Evolutionary conservation across 345 rosid genomes (phyloP), one percentile per base, ranked within the genome.

Genomic region (Schrenkiella parvula): DNA sequence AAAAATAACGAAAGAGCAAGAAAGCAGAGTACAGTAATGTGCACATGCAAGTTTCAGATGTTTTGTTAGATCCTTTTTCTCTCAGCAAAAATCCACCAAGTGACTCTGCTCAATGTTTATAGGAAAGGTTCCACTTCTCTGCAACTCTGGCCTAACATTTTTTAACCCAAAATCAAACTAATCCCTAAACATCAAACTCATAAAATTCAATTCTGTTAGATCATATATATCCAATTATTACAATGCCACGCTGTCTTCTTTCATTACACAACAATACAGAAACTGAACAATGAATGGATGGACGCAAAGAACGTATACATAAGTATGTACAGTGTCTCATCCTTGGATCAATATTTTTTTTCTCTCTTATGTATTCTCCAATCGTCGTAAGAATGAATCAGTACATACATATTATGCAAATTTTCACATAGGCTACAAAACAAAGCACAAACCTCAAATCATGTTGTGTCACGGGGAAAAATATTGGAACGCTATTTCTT

Each of bases 11-110:
- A 35, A 48, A 46, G 65, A 34, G 42, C 50, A 55, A 60, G 51
- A 28, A 55, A 48, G 46, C 21, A 46, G 75, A 60, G 75, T 2
- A 32, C 50, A 74, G 44, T 38, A 39, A 68, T 52, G 70, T 51
- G 79, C 79, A 75, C 69, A 75, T 75, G 79, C 74, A 52, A 51
- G 64, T 60, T 75, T 52, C 79, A 75, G 79, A 68, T 75, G 72
- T 57, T 55, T 37, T 54, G 37, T 63, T 70, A 52, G 37, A 62
- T 64, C 64, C 39, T 64, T 64, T 64, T 44, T 65, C 52, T 48
- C 37, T 56, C 43, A 6, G 44, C 72, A 57, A 48, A 11, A 65
- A 21, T 52, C 54, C 37, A 74, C 60, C 29, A 38, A 58, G 62
- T 41, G 37, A 66, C 61, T 60, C 47, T 60, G 64, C 57, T 75